Evolutionary conservation across 306 rosid species (phyloP), one percentile per base, ranked within the genome.

Genomic region (Pterocarpus santalinus): DNA sequence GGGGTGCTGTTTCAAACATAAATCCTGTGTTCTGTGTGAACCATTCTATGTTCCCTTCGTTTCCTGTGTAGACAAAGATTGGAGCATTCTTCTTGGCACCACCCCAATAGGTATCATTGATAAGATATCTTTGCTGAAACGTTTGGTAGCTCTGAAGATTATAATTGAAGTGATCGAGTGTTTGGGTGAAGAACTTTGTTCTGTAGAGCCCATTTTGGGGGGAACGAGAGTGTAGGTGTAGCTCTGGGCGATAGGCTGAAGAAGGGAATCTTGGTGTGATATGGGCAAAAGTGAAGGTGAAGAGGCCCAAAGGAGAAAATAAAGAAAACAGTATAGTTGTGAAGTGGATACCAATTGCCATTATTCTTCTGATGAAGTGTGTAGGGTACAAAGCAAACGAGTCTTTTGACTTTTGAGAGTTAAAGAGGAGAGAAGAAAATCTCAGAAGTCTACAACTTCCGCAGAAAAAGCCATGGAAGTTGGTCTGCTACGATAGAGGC

Each of bases 21-120:
- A 95, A 90, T 5, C 99, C 97, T 0, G 98, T 88, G 88, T 95
- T 95, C 64, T 91, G 90, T 2, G 98, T 81, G 66, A 95, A 91
- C 97, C 98, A 93, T 55, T 91, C 96, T 35, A 93, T 89, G 58
- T 89, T 77, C 22, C 97, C 99, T 86, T 95, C 99, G 65, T 95
- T 95, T 62, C 99, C 99, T 0, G 96, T 91, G 96, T 95, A 95
- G 52, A 93, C 92, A 51, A 95, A 93, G 87, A 95, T 91, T 32
- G 99, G 97, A 53, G 95, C 87, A 7, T 89, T 95, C 12, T 46
- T 76, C 16, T 82, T 57, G 73, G 92, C 90, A 47, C 97, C 97
- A 11, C 99, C 99, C 99, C 99, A 95, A 10, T 51, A 66, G 5
- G 93, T 83, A 76, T 90, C 89, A 65, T 93, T 95, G 82, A 93